Conservation (phyloP, 106 monocot species). For the Alisma plantagoaquatica region DNA sequence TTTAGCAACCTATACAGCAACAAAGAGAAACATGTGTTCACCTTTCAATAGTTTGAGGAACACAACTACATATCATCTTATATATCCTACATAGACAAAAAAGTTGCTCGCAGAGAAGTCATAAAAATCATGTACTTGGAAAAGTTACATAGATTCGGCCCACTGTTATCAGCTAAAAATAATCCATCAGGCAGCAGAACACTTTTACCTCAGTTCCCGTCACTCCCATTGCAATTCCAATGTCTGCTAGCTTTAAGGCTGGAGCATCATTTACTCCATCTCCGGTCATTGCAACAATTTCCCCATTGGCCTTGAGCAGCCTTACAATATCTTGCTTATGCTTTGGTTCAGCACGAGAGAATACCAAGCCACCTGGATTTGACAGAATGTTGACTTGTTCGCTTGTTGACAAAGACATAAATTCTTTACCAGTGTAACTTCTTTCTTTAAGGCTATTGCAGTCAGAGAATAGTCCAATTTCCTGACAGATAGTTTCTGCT, state of each 20-base stretch:
- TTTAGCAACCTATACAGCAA: slow-evolving; percentile 50
- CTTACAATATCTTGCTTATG: slow-evolving; percentile 72
- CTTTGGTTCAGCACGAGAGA: slow-evolving; percentile 54
- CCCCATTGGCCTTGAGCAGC: slow-evolving; percentile 49
- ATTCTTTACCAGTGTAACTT: slow-evolving; percentile 65
- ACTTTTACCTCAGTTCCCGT: slow-evolving; percentile 49
- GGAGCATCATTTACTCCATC: slow-evolving; percentile 78
- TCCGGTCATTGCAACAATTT: slow-evolving; percentile 74
- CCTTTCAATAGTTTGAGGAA: no score
- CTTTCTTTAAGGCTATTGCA: slow-evolving; percentile 13
- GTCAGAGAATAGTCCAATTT: slow-evolving; percentile 43
- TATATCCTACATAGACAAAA: no score
- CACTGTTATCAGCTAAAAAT: no score
- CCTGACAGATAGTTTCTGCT: slow-evolving; percentile 56
- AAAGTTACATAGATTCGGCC: no score
- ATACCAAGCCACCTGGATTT: slow-evolving; percentile 30
- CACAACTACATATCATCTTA: no score
- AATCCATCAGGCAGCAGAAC: no score
- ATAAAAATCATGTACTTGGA: no score
- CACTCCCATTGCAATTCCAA: slow-evolving; percentile 69
- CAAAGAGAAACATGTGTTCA: no score
- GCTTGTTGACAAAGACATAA: slow-evolving; percentile 17
- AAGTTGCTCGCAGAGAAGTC: no score
- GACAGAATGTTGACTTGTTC: slow-evolving; percentile 31
- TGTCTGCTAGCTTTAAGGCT: slow-evolving; percentile 61